Percentiles rank a stretch among this genome's conserved stretches.
phyloP scores from a whole-genome alignment of 2,329 filamentous ascomycete genomes.

The Xylaria sp. region DNA sequence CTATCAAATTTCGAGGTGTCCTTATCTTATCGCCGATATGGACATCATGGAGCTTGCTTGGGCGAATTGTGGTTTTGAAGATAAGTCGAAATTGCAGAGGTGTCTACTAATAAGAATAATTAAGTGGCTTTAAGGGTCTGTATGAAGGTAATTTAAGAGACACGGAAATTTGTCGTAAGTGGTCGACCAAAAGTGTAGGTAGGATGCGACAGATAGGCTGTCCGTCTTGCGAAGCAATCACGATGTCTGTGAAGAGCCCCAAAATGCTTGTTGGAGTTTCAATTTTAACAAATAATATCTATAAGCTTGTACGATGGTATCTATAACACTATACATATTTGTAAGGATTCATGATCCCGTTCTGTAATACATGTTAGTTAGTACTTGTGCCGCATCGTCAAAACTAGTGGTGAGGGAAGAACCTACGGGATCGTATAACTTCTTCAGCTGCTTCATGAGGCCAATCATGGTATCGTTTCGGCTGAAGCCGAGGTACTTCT shows the following conservation, averaged over 20 bases:
- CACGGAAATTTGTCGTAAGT: not conserved
- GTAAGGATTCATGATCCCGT: slow-evolving; percentile 99
- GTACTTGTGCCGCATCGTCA: slow-evolving; percentile 23
- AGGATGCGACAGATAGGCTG: not conserved
- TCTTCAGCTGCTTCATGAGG: slow-evolving; percentile 96
- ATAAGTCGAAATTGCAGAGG: not conserved
- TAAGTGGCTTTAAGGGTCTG: not conserved
- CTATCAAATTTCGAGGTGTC: slow-evolving; percentile 30
- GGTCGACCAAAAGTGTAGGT: too few species aligned
- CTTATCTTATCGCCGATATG: slow-evolving; percentile 42
- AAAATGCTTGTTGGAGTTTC: not conserved
- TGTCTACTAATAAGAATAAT: not conserved
- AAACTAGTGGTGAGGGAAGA: not conserved
- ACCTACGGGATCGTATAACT: slow-evolving; percentile 91
- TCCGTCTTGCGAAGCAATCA: not conserved
- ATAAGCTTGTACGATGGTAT: not conserved
- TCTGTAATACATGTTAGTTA: slow-evolving; percentile 63
- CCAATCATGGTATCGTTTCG: slow-evolving; percentile 85
- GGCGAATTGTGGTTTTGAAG: not conserved
- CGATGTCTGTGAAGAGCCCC: not conserved
- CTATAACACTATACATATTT: slow-evolving; percentile 78
- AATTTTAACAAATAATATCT: not conserved
- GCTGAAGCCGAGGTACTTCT: slow-evolving; percentile 93
- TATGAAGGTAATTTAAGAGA: not conserved
- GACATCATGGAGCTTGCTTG: not conserved